Percentiles rank a stretch among this genome's conserved stretches.
phyloP scores from a whole-genome alignment of 2,329 filamentous ascomycete genomes.

The Aspergillus sp. region DNA sequence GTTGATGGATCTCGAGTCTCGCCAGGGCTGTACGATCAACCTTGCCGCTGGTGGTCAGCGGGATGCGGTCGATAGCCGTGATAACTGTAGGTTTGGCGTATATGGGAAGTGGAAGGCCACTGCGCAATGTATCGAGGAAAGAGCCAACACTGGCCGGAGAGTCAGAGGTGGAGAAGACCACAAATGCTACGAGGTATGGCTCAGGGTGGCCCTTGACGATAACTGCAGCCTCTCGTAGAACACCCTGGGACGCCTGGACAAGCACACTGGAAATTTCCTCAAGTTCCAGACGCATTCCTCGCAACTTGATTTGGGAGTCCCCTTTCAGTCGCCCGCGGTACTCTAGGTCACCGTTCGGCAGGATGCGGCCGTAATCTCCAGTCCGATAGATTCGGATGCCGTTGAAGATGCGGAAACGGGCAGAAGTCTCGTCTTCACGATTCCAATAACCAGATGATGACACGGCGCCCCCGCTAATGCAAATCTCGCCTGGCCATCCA shows the following conservation, averaged over 20 bases:
- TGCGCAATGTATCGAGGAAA: not conserved
- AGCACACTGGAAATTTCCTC: constrained; percentile 10
- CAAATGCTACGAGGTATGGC: not conserved
- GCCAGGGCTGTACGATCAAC: not conserved
- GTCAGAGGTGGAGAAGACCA: not conserved
- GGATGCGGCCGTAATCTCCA: constrained; percentile 15
- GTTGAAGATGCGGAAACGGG: no score
- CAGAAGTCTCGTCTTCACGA: not conserved
- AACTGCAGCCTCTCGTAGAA: constrained; percentile 10
- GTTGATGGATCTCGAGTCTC: no score
- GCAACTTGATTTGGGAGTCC: constrained; percentile 13
- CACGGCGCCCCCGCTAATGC: constrained; percentile 10
- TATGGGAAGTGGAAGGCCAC: not conserved
- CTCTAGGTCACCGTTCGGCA: constrained; percentile 9
- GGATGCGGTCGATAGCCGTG: not conserved
- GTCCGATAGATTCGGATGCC: constrained; percentile 6
- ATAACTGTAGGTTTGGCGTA: not conserved
- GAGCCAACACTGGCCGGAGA: not conserved
- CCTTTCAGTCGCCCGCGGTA: constrained; percentile 12
- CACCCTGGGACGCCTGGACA: constrained; percentile 3
- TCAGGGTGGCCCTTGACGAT: not conserved
- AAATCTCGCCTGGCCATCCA: constrained; percentile 14
- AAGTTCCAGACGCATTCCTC: constrained; percentile 13
- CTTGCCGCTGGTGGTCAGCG: not conserved
- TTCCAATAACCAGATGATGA: constrained; percentile 4